Conservation (phyloP, 345 rosid genomes). For the Camelina laxa region DNA sequence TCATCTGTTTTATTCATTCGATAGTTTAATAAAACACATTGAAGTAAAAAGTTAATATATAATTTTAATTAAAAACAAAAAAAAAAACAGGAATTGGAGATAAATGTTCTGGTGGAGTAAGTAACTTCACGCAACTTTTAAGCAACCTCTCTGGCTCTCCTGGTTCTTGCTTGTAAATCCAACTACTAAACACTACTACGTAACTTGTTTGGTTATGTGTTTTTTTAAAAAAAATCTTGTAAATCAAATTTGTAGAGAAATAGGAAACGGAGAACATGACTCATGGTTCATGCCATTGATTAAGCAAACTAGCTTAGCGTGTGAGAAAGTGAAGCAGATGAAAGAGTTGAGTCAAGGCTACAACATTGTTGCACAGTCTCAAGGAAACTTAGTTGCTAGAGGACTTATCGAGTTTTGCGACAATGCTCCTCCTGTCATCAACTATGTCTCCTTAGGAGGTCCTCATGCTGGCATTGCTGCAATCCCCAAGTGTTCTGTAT, state of each 20-base stretch:
- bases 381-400: constrained; percentile 89
- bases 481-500: constrained; percentile 81
- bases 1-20: neutral
- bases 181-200: constrained; percentile 7
- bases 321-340: constrained; percentile 66
- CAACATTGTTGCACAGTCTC: constrained; percentile 86
- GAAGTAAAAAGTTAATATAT: neutral
- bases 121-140: constrained; percentile 64
- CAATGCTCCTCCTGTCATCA: constrained; percentile 74
- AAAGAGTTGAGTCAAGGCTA: constrained; percentile 74
- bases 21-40: neutral
- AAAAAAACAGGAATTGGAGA: constrained; percentile 68
- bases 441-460: constrained; percentile 81
- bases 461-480: constrained; percentile 95
- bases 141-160: constrained; percentile 60
- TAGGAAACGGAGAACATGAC: constrained; percentile 78
- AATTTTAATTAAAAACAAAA: neutral
- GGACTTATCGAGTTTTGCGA: constrained; percentile 84
- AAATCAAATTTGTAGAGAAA: constrained; percentile 54
- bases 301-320: constrained; percentile 39
- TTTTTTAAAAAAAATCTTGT: neutral
- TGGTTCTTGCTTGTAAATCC: constrained; percentile 74
- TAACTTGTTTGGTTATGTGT: constrained; percentile 10
- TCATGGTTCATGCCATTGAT: constrained; percentile 89
- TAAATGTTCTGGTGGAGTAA: constrained; percentile 70